Evolutionary conservation across 148 eudicot species (phyloP).

Genomic region (Silene conica): DNA sequence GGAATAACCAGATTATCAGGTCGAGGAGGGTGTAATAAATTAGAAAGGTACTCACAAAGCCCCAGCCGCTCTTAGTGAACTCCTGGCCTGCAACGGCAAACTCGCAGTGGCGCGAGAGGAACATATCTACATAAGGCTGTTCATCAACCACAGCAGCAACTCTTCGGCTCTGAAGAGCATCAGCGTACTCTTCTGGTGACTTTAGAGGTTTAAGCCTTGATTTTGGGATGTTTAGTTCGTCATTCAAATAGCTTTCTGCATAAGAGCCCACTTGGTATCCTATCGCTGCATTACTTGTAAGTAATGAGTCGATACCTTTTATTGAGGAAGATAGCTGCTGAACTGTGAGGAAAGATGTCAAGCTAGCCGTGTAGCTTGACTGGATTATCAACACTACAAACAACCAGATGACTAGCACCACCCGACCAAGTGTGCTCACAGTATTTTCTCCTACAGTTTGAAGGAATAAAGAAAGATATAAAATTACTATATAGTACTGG

Average conservation of each 20-base stretch:
- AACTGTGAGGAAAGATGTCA: conserved; percentile 82
- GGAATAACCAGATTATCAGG: neutral
- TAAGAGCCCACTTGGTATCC: conserved; percentile 88
- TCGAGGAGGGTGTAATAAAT: neutral
- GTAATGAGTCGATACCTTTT: conserved; percentile 67
- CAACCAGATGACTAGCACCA: conserved; percentile 80
- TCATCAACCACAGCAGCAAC: conserved; percentile 95
- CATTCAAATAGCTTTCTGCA: conserved; percentile 56
- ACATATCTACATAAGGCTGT: conserved; percentile 63
- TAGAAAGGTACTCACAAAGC: conserved; percentile 66
- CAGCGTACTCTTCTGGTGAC: conserved; percentile 62
- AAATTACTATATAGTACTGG: neutral
- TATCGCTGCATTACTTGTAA: conserved; percentile 41
- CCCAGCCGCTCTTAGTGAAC: conserved; percentile 86
- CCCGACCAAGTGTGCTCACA: conserved; percentile 74
- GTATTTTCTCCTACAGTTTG: conserved; percentile 72
- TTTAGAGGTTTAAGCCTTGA: conserved; percentile 64
- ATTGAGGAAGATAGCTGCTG: conserved; percentile 69
- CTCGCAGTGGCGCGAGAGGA: conserved; percentile 54
- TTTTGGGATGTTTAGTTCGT: conserved; percentile 61
- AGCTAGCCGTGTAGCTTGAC: conserved; percentile 92
- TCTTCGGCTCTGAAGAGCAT: conserved; percentile 52
- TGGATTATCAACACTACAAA: conserved; percentile 78
- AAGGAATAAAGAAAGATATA: neutral
- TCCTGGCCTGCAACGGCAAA: conserved; percentile 63